Conservation (phyloP, 257 asterid species). For the Nicotiana noctiflora region DNA sequence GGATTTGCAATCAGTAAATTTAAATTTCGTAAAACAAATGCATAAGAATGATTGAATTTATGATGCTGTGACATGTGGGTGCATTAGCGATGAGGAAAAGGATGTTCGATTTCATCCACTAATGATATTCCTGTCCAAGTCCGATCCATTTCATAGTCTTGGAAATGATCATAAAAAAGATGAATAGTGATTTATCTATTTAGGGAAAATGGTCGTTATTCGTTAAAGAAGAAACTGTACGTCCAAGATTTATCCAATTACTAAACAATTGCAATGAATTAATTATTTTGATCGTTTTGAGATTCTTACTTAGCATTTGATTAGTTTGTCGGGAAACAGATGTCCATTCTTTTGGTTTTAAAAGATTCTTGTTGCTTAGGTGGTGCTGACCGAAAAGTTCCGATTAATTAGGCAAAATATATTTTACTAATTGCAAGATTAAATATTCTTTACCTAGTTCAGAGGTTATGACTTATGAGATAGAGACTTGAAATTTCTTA, state of each 20-base stretch:
- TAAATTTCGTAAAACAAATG: neutral
- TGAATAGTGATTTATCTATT: neutral
- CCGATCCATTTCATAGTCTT: no score
- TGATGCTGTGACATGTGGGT: neutral
- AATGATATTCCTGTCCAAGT: neutral
- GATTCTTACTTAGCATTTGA: neutral
- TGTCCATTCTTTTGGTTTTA: conserved; percentile 4
- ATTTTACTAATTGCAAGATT: no score
- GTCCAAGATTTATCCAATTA: no score
- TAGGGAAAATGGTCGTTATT: neutral
- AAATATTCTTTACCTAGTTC: no score
- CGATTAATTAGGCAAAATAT: no score
- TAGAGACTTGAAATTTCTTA: no score
- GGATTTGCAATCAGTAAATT: neutral
- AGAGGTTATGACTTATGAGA: no score
- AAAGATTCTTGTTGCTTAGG: neutral
- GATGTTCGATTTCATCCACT: neutral
- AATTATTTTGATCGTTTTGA: conserved; percentile 14
- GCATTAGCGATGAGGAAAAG: neutral
- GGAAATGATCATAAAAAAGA: no score
- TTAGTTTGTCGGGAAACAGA: neutral
- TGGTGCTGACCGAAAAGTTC: neutral
- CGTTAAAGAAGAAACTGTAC: neutral
- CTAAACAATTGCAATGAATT: neutral
- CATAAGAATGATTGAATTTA: neutral